Evolutionary conservation across 2,329 filamentous ascomycete species (phyloP).

Genomic region (Uncinocarpus reesii): DNA sequence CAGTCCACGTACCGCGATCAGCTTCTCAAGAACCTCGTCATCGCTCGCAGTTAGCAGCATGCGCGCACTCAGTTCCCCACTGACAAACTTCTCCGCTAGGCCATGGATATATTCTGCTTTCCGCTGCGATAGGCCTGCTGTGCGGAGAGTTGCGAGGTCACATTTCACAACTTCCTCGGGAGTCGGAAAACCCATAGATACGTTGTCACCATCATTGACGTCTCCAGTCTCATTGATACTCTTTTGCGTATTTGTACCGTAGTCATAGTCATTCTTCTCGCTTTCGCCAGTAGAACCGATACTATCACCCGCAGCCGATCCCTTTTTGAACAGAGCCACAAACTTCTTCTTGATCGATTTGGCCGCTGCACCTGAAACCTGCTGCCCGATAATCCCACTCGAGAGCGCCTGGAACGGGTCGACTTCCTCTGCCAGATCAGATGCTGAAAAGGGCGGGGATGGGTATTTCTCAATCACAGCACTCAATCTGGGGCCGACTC

Average conservation of each 20-base stretch:
- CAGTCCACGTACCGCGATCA: slow-evolving; percentile 77
- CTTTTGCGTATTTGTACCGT: slow-evolving; percentile 10
- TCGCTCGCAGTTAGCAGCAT: slow-evolving; percentile 72
- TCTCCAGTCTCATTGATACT: slow-evolving; percentile 17
- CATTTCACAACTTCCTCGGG: slow-evolving; percentile 60
- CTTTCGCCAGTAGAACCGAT: slow-evolving; percentile 7
- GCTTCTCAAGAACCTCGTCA: slow-evolving; percentile 69
- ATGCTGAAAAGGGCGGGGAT: slow-evolving; percentile 69
- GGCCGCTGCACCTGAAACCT: slow-evolving; percentile 88
- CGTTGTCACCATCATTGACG: neutral
- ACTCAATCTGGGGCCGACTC: slow-evolving; percentile 61
- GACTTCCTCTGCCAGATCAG: slow-evolving; percentile 70
- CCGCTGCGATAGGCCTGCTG: slow-evolving; percentile 79
- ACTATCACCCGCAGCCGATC: slow-evolving; percentile 19
- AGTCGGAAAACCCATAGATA: slow-evolving; percentile 51
- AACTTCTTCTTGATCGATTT: slow-evolving; percentile 82
- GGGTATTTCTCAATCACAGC: slow-evolving; percentile 61
- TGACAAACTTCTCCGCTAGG: slow-evolving; percentile 67
- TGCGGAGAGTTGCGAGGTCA: slow-evolving; percentile 59
- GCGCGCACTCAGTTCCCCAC: slow-evolving; percentile 61
- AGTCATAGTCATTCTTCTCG: slow-evolving; percentile 18
- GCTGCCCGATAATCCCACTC: slow-evolving; percentile 88
- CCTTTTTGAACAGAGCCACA: slow-evolving; percentile 54
- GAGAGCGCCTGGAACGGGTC: slow-evolving; percentile 78
- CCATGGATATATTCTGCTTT: slow-evolving; percentile 94